Base-by-base conservation (phyloP, 768 basidiomycete genomes). In the Tricholoma bakamatsutake region DNA sequence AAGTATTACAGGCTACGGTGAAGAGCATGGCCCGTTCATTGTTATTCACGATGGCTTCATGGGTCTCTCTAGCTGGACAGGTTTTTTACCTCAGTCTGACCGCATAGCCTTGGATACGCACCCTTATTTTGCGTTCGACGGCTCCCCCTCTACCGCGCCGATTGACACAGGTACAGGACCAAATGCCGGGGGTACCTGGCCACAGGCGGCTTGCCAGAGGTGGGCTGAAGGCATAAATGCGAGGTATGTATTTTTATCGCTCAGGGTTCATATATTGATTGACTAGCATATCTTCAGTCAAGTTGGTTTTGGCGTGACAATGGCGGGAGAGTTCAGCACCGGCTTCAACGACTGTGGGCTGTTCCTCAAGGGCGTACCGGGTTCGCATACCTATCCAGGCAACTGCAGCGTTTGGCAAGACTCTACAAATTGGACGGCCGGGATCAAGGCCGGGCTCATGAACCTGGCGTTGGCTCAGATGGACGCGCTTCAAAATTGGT, bases 291-390 rank as follows among this genome's bases (percentile, higher is more conserved):
- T 50, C 30, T 24, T 47, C 30, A 66, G 64, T 56, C 64, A 61
- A 56, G 50, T 57, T 28, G 42, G 58, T 42, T 90, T 89, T 61
- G 90, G 90, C 11, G 69, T 91, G 42, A 83, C 83, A 6, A 61
- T 85, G 21, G 82, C 85, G 1, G 90, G 88, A 43, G 90, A 93
- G 69, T 92, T 84, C 68, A 85, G 84, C 56, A 75, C 78, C 13
- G 87, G 80, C 13, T 75, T 71, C 65, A 88, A 85, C 64, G 73
- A 79, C 46, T 88, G 87, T 59, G 85, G 63, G 7, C 59, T 64
- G 17, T 66, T 59, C 56, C 57, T 66, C 39, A 61, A 42, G 30
- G 65, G 65, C 0, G 52, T 60, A 30, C 12, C 59, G 3, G 58
- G 59, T 2, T 47, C 57, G 21, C 58, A 28, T 55, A 61, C 21